Percentiles rank a stretch among this genome's conserved stretches.
These are phyloP conservation scores for Canavalia gladiata DNA, from an alignment of 306 rosid genomes.

Conservation along the genomic window DNA sequence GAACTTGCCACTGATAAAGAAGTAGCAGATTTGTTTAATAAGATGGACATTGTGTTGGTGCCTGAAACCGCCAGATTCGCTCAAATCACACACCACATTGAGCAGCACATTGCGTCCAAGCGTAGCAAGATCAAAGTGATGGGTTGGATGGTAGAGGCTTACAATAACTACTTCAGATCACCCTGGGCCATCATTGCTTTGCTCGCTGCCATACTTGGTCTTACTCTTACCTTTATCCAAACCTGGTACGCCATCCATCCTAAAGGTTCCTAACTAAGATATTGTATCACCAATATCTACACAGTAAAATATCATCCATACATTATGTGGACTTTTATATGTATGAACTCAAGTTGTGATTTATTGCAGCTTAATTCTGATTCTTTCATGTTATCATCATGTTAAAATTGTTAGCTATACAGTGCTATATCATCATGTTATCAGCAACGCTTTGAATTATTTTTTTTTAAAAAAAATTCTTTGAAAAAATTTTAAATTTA, in stretches of 20 bases:
- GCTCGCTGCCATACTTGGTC: neutral
- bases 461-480: too few relatives aligned
- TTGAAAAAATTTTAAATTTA: too few relatives aligned
- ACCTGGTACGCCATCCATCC: neutral
- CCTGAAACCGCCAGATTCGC: neutral
- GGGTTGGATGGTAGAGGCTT: neutral
- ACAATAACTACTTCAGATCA: neutral
- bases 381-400: too few relatives aligned
- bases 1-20: conserved; percentile 10
- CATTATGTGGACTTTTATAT: too few relatives aligned
- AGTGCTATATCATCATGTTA: too few relatives aligned
- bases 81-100: neutral
- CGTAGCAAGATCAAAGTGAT: neutral
- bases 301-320: too few relatives aligned
- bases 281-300: too few relatives aligned
- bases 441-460: too few relatives aligned
- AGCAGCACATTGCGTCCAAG: neutral
- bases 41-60: neutral
- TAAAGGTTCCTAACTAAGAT: neutral
- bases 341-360: too few relatives aligned
- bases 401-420: too few relatives aligned
- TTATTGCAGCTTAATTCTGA: too few relatives aligned
- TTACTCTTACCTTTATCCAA: neutral
- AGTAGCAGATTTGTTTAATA: neutral
- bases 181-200: conserved; percentile 10